Conservation (phyloP, 2,329 filamentous ascomycete genomes). For the Malbranchea zuffiana region DNA sequence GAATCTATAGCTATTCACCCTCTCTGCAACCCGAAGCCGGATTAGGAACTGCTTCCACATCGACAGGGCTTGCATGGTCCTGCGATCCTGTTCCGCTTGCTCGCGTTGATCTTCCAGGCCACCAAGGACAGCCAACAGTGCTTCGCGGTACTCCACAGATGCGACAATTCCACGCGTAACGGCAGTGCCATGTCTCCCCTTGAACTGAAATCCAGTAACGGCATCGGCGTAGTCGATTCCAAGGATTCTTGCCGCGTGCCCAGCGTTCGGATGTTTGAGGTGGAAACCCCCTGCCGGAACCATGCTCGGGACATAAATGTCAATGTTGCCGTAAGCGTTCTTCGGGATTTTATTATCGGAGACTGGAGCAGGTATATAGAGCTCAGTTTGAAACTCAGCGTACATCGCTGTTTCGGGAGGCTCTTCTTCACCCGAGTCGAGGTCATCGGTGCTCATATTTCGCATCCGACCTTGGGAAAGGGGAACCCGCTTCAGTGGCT, state of each 20-base stretch:
- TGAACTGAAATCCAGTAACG: conserved; percentile 81
- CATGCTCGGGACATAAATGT: conserved; percentile 55
- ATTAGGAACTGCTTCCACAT: conserved; percentile 51
- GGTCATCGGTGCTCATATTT: conserved; percentile 21
- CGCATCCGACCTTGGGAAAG: conserved; percentile 14
- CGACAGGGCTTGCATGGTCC: conserved; percentile 40
- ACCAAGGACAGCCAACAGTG: conserved; percentile 56
- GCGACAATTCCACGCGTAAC: conserved; percentile 69
- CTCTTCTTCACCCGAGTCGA: conserved; percentile 31
- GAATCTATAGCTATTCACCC: conserved; percentile 50
- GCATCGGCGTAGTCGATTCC: conserved; percentile 81
- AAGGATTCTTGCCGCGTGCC: conserved; percentile 61
- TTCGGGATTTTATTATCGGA: conserved; percentile 57
- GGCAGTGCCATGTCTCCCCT: conserved; percentile 74
- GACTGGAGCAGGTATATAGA: conserved; percentile 67
- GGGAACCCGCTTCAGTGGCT: conserved; percentile 63
- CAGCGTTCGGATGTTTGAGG: conserved; percentile 47
- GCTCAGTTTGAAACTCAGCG: conserved; percentile 51
- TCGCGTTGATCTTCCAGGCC: conserved; percentile 57
- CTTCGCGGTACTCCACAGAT: conserved; percentile 59
- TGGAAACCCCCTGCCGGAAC: conserved; percentile 50
- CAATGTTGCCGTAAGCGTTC: conserved; percentile 52
- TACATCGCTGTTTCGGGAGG: conserved; percentile 49
- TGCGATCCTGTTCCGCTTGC: conserved; percentile 49
- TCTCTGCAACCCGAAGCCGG: conserved; percentile 58